Evolutionary conservation across 2,329 filamentous ascomycete genomes (phyloP), one percentile per base, ranked within the genome.

Genomic region (Colletotrichum chlorophyti): DNA sequence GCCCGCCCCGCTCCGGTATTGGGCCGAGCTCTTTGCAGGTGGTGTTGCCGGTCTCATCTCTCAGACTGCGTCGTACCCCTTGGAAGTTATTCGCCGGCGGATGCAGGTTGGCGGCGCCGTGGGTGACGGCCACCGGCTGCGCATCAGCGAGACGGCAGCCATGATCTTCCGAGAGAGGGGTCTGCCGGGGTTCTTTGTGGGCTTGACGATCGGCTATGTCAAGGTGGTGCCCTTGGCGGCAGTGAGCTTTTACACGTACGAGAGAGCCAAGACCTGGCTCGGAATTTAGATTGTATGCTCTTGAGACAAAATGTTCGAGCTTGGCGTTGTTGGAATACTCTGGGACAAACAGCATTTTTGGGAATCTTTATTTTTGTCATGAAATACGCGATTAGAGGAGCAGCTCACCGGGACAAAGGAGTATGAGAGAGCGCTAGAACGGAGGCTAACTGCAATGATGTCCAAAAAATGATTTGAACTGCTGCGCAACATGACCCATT

Each of bases 61-160:
- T 7, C 95, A 99, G 74, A 97, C 94, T 0, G 86, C 89, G 0
- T 96, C 93, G 14, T 99, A 99, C 72, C 95, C 95, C 5, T 81
- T 99, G 3, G 95, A 99, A 73, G 91, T 99, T 14, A 90, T 98
- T 58, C 82, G 95, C 60, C 83, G 95, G 63, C 83, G 95, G 43
- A 98, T 99, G 94, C 95, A 99, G 72, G 95, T 99, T 12, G 91
- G 92, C 43, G 95, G 94, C 10, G 93, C 94, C 0, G 92, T 98
- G 1, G 95, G 95, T 1, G 93, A 98, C 70, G 93, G 94, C 0
- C 91, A 86, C 66, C 80, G 91, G 41, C 75, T 97, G 41, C 81
- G 87, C 47, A 91, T 99, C 63, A 77, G 79, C 14, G 94, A 98
- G 76, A 96, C 94, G 1, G 88, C 88, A 3, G 77, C 76, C 63